Conservation (phyloP, 257 asterid species). For the Penstemon eatonii region DNA sequence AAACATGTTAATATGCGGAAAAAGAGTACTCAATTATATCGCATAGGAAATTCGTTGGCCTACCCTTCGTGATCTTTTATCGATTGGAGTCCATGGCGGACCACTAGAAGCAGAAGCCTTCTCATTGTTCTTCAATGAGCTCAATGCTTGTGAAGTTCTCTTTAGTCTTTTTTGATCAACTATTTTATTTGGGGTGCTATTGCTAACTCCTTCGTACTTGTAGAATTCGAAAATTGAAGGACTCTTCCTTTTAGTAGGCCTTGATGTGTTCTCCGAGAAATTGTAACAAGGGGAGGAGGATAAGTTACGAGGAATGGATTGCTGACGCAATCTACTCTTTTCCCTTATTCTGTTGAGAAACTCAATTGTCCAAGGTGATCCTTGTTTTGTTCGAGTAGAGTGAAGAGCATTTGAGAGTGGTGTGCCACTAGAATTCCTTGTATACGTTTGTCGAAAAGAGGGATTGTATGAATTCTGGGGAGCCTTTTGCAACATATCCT, state of each 20-base stretch:
- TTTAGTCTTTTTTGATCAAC: slow-evolving; percentile 54
- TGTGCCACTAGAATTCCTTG: slow-evolving; percentile 46
- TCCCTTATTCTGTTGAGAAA: slow-evolving; percentile 88
- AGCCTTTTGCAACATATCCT: slow-evolving; percentile 32
- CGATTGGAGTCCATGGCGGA: slow-evolving; percentile 71
- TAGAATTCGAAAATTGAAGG: slow-evolving; percentile 78
- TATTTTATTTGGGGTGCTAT: slow-evolving; percentile 41
- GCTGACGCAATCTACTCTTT: slow-evolving; percentile 72
- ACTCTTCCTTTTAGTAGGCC: slow-evolving; percentile 64
- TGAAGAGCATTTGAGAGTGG: slow-evolving; percentile 72
- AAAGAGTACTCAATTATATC: slow-evolving; percentile 21
- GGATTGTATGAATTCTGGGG: slow-evolving; percentile 33
- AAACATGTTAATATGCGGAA: slow-evolving; percentile 26
- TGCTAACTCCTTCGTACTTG: slow-evolving; percentile 62
- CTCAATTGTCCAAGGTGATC: slow-evolving; percentile 90
- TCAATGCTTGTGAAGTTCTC: slow-evolving; percentile 44
- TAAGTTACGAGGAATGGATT: slow-evolving; percentile 53
- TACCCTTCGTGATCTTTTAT: slow-evolving; percentile 87
- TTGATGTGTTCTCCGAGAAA: slow-evolving; percentile 46
- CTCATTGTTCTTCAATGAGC: slow-evolving; percentile 41
- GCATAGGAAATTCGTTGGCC: slow-evolving; percentile 27
- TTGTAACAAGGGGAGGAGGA: slow-evolving; percentile 53
- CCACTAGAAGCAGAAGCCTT: slow-evolving; percentile 47
- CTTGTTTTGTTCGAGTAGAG: slow-evolving; percentile 51
- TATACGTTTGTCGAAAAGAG: slow-evolving; percentile 38